Base-by-base conservation (phyloP, 2,329 filamentous ascomycete species). In the Fusarium robinianum region DNA sequence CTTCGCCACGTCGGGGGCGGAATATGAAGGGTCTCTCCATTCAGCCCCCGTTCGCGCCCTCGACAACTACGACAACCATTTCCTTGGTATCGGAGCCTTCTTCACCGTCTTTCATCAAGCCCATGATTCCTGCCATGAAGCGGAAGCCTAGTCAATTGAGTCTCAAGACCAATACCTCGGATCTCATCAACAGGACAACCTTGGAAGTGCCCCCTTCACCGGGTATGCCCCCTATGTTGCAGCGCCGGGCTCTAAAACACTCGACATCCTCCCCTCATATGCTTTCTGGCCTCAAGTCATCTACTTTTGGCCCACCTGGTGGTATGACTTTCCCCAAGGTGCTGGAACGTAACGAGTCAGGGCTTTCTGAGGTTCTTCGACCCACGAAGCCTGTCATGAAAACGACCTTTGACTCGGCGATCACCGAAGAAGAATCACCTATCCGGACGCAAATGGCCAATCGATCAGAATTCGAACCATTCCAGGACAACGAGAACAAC, bases 21-120 rank as follows among this genome's bases (percentile, higher is more conserved):
- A 94, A 94, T 63, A 85, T 90, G 70, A 94, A 94, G 69, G 88
- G 88, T 25, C 76, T 94, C 5, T 90, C 87, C 2, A 87, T 94
- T 31, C 87, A 91, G 60, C 83, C 77, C 39, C 85, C 74, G 0
- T 73, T 78, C 33, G 69, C 68, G 8, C 63, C 23, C 35, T 55
- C 68, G 33, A 69, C 71, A 24, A 68, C 75, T 7, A 70, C 76
- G 60, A 65, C 78, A 60, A 65, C 77, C 55, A 68, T 74, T 8
- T 70, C 74, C 1, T 68, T 80, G 40, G 72, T 77, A 8, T 82
- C 84, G 0, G 86, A 88, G 26, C 85, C 88, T 6, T 76, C 81
- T 3, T 88, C 86, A 3, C 86, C 87, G 4, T 82, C 82, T 2
- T 94, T 94, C 63, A 90, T 91, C 61, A 90, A 90, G 66, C 88